A percentile compares a stretch with the other conserved stretches of the same genome.
phyloP scores from a whole-genome alignment of 805 yeast species.

The Schwanniomyces occidentalis region DNA sequence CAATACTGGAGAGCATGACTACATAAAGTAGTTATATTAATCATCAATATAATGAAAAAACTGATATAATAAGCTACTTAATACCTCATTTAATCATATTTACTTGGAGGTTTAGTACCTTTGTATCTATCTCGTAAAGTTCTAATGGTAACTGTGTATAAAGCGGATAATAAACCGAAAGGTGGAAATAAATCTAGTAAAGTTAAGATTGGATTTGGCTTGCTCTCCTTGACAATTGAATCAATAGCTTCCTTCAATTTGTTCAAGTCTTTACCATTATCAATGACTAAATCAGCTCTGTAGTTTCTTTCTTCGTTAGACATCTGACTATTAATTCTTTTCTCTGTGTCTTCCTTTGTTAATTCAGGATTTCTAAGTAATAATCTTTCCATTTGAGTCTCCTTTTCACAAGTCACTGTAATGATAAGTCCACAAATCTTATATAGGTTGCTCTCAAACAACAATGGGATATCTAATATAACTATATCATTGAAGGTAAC shows the following conservation, averaged over 20 bases:
- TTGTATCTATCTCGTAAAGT: slow-evolving; percentile 20
- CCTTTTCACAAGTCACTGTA: slow-evolving; percentile 62
- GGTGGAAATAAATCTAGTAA: slow-evolving; percentile 28
- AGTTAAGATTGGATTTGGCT: slow-evolving; percentile 23
- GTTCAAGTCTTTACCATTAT: slow-evolving; percentile 48
- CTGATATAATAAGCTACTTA: no score
- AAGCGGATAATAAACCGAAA: slow-evolving; percentile 23
- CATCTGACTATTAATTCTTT: slow-evolving; percentile 80
- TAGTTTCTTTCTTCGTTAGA: slow-evolving; percentile 53
- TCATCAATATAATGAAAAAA: no score
- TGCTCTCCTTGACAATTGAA: slow-evolving; percentile 21
- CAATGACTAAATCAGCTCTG: slow-evolving; percentile 66
- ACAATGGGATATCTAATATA: slow-evolving; percentile 83
- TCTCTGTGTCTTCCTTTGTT: slow-evolving; percentile 61
- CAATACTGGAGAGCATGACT: slow-evolving; percentile 94
- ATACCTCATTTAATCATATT: slow-evolving; percentile 3
- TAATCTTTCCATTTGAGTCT: slow-evolving; percentile 64
- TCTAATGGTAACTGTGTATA: slow-evolving; percentile 20
- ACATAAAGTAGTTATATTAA: neutral
- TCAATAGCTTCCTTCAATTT: slow-evolving; percentile 23
- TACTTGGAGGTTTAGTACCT: slow-evolving; percentile 10
- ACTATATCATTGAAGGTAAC: slow-evolving; percentile 58
- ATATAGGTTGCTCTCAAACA: slow-evolving; percentile 79
- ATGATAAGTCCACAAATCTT: slow-evolving; percentile 68
- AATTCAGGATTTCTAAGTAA: slow-evolving; percentile 66